A percentile compares a stretch with the other conserved stretches of the same genome.
These are phyloP conservation scores for Cruciata laevipes DNA, from an alignment of 257 asterid species.

Conservation along the genomic window DNA sequence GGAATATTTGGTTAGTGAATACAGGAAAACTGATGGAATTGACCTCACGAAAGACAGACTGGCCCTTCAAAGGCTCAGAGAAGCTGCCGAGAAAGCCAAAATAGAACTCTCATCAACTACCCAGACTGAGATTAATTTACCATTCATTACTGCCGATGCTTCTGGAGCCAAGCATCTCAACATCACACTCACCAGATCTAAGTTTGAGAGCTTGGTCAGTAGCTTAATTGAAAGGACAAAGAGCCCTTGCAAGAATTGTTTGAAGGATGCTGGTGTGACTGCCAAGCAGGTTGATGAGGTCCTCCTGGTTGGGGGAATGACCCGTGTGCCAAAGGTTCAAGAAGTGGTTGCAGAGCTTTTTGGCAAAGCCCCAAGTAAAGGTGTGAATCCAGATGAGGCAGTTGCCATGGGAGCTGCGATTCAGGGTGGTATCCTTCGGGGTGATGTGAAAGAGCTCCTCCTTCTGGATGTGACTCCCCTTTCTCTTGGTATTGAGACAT, in stretches of 20 bases:
- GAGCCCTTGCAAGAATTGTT: slow-evolving; percentile 64
- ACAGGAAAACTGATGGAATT: slow-evolving; percentile 49
- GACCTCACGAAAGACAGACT: slow-evolving; percentile 68
- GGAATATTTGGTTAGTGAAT: slow-evolving; percentile 61
- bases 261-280: slow-evolving; percentile 69
- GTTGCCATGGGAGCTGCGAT: slow-evolving; percentile 88
- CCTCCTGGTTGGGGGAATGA: slow-evolving; percentile 82
- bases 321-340: slow-evolving; percentile 81
- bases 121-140: slow-evolving; percentile 69
- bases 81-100: slow-evolving; percentile 84
- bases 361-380: slow-evolving; percentile 74
- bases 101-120: slow-evolving; percentile 76
- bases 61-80: slow-evolving; percentile 72
- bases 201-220: slow-evolving; percentile 62
- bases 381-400: slow-evolving; percentile 88
- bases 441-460: slow-evolving; percentile 77
- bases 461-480: slow-evolving; percentile 78
- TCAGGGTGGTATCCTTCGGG: slow-evolving; percentile 80
- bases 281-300: slow-evolving; percentile 65
- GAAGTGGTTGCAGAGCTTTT: slow-evolving; percentile 65
- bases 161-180: slow-evolving; percentile 73
- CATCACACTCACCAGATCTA: slow-evolving; percentile 64
- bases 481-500: slow-evolving; percentile 75
- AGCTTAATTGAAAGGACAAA: slow-evolving; percentile 55
- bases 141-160: slow-evolving; percentile 76